A percentile compares a stretch with the other conserved stretches of the same genome.
Conservation (phyloP, 208 protist genomes). For the Leishmania martiniquensis region DNA sequence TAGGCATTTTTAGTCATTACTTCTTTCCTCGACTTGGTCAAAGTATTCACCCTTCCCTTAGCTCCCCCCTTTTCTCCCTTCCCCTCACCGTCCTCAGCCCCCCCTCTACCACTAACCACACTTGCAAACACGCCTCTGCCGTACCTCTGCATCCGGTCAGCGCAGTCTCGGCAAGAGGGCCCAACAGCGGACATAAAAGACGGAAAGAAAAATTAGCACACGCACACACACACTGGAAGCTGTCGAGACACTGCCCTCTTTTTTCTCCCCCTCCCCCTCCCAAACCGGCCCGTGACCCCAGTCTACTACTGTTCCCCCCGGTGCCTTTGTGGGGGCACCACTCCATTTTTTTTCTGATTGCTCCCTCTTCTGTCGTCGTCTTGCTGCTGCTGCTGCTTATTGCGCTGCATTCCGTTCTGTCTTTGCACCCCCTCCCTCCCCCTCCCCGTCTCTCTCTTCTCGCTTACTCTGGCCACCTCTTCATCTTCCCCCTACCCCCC, state of each 20-base stretch:
- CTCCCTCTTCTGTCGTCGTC: neutral
- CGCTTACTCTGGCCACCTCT: neutral
- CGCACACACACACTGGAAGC: neutral
- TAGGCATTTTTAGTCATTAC: conserved; percentile 7
- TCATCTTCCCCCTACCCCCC: neutral
- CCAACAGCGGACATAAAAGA: neutral
- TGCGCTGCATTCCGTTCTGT: neutral
- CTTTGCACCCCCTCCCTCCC: conserved; percentile 9
- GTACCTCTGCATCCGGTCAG: neutral
- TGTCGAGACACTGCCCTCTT: neutral
- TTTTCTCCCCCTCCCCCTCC: neutral
- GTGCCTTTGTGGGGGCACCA: neutral
- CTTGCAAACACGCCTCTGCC: too few species aligned
- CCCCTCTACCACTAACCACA: too few species aligned
- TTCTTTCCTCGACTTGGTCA: conserved; percentile 2
- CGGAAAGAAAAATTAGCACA: neutral
- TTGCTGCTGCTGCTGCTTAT: neutral
- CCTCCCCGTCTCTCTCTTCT: neutral
- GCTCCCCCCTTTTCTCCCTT: too few species aligned
- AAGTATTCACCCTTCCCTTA: neutral
- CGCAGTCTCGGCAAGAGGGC: neutral
- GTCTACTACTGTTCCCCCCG: neutral
- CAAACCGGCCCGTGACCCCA: neutral
- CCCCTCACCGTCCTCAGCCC: too few species aligned
- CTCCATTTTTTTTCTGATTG: conserved; percentile 11